Evolutionary conservation across 305 asterid species (phyloP), one percentile per base, ranked within the genome.

Genomic region (Fraxinus floribunda): DNA sequence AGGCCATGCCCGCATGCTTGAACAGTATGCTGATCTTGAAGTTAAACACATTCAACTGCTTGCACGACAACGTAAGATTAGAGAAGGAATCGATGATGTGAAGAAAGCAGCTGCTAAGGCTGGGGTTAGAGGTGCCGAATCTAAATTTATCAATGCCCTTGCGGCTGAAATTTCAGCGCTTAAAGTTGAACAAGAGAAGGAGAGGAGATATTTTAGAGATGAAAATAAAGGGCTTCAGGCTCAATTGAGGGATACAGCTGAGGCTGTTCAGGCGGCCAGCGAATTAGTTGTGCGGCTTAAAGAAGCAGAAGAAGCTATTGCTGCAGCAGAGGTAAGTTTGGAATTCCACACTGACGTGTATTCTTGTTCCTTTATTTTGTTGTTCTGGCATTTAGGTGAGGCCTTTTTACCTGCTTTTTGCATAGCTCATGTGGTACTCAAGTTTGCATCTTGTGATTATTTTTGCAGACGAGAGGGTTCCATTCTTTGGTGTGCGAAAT

Each of bases 1-100:
- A 85, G 97, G 99, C 79, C 99, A 97, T 87, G 98, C 99, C 52
- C 95, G 98, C 84, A 92, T 97, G 99, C 97, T 97, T 57, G 99
- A 97, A 87, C 98, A 97, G 82, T 97, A 97, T 84, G 98, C 95
- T 39, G 99, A 97, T 57, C 97, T 97, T 52, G 98, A 97, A 90
- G 99, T 93, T 87, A 93, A 92, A 82, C 99, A 97, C 82, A 95
- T 97, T 72, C 93, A 95, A 60, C 68, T 97, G 90, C 98, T 97
- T 84, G 88, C 88, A 20, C 92, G 94, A 78, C 97, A 93, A 80
- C 87, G 99, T 87, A 92, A 85, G 83, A 89, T 93, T 80, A 93
- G 88, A 73, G 98, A 95, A 18, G 98, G 99, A 81, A 91, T 95
- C 8, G 97, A 92, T 57, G 98, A 97, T 88, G 94, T 97, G 34